Evolutionary conservation across 257 asterid genomes (phyloP), one percentile per base, ranked within the genome.

Genomic region (Gentiana macrophylla): DNA sequence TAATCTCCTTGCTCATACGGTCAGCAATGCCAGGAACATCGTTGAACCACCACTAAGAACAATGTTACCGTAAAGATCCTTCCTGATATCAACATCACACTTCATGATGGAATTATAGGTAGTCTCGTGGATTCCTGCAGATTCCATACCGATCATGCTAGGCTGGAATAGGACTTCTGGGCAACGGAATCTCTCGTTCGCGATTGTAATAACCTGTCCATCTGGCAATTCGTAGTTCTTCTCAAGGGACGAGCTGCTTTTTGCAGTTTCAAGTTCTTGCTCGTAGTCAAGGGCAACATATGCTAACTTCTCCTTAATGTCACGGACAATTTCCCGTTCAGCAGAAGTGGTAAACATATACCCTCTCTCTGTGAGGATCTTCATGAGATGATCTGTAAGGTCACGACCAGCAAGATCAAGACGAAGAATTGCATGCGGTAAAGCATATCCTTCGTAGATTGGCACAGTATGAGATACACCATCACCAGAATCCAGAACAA

Each of bases 281-380:
- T 75, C 80, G 0, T 56, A 75, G 70, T 75, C 80, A 47, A 75
- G 77, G 53, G 80, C 80, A 53, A 75, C 80, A 65, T 75, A 75
- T 32, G 80, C 77, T 59, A 75, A 74, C 62, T 75, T 75, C 41
- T 71, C 77, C 62, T 75, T 75, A 53, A 75, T 57, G 35, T 75
- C 80, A 64, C 80, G 80, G 57, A 75, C 80, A 67, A 75, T 75
- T 75, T 75, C 80, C 67, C 80, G 80, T 61, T 75, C 80, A n/a
- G 80, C 80, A 34, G 80, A 67, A 50, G 81, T 75, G 63, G 81
- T 75, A 74, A 75, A 75, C 81, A 75, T 75, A 72, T 75, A 75
- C 15, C 81, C 81, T 66, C 81, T n/a, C n/a, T 75, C 81, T 0
- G 81, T 75, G 44, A 75, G 77, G 57, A 75, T 75, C 61, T 75